These are phyloP conservation scores for Litchi chinensis DNA, from an alignment of 345 rosid genomes.

Conservation along the genomic window DNA sequence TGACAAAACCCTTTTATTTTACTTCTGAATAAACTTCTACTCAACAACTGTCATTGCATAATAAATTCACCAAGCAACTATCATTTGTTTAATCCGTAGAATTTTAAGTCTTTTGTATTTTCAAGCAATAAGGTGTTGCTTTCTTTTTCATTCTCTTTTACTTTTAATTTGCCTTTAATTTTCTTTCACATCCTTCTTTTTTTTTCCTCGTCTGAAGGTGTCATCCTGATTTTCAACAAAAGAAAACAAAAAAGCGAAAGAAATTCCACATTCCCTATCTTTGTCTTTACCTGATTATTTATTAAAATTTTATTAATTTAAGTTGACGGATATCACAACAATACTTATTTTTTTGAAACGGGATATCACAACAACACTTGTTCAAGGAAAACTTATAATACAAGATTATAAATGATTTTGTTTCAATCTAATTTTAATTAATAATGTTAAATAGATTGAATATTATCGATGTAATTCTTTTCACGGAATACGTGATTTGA, in stretches of 20 bases:
- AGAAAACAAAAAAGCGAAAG: background rate
- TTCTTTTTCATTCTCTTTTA: background rate
- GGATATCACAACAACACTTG: no score
- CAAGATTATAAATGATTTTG: no score
- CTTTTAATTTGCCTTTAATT: background rate
- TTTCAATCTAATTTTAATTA: no score
- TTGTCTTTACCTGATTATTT: background rate
- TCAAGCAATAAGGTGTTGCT: background rate
- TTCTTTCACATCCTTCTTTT: background rate
- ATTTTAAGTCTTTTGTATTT: background rate
- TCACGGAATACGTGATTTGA: no score
- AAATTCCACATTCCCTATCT: background rate
- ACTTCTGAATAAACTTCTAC: no score
- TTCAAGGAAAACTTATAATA: no score
- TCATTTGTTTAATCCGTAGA: background rate
- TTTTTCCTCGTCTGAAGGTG: background rate
- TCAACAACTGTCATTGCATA: no score
- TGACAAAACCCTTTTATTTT: no score
- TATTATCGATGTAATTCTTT: no score
- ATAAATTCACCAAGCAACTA: no score
- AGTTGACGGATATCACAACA: background rate
- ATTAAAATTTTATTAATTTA: background rate
- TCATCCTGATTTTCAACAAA: background rate
- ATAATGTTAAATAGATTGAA: no score
- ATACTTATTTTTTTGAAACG: no score